Evolutionary conservation across 495 filamentous ascomycete species (phyloP).

Genomic region (Astrocystis sublimbata): DNA sequence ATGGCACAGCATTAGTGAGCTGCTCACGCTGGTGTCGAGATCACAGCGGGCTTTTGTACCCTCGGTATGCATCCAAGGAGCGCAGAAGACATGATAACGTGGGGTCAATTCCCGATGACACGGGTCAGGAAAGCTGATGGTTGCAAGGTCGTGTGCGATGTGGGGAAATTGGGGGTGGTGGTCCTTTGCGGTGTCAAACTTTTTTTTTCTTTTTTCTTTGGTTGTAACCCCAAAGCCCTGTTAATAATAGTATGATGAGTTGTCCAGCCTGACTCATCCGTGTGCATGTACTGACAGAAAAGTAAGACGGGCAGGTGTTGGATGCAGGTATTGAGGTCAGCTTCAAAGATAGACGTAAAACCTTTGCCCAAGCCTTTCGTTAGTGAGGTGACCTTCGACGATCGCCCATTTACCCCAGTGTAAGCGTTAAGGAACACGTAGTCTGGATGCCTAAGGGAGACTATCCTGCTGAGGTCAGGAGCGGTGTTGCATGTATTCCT

Average conservation of each 20-base stretch:
- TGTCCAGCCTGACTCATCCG: slow-evolving; percentile 10
- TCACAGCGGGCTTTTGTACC: slow-evolving; percentile 1
- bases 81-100: background rate
- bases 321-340: slow-evolving; percentile 3
- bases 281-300: slow-evolving; percentile 7
- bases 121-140: slow-evolving; percentile 17
- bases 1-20: background rate
- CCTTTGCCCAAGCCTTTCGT: background rate
- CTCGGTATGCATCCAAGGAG: background rate
- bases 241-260: slow-evolving; percentile 17
- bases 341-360: slow-evolving; percentile 2
- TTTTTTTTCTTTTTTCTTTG: too few species aligned
- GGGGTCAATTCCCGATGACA: slow-evolving; percentile 21
- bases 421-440: too few species aligned
- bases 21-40: background rate
- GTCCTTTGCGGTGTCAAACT: too few species aligned
- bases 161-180: slow-evolving; percentile 4
- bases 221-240: slow-evolving; percentile 18
- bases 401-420: background rate
- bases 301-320: background rate
- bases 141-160: background rate
- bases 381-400: background rate
- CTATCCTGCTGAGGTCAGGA: too few species aligned
- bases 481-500: slow-evolving; percentile 14
- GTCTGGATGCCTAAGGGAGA: too few species aligned